phyloP scores from a whole-genome alignment of 192 early-diverging fungal genomes.

The Gamsiella multidivaricata region DNA sequence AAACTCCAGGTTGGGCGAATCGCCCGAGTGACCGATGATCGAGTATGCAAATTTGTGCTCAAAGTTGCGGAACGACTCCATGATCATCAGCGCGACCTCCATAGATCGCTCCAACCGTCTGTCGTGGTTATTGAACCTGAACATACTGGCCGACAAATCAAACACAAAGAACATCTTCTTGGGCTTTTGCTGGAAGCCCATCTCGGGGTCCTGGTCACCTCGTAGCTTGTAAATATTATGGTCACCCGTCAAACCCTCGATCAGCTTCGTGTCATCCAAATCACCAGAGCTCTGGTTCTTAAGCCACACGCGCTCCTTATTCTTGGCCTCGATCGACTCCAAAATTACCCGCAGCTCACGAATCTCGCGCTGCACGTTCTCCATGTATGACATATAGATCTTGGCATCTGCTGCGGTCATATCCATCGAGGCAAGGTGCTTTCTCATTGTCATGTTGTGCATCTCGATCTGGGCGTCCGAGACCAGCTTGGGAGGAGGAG shows the following conservation, averaged over 20 bases:
- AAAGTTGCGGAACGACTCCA: constrained; percentile 79
- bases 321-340: constrained; percentile 80
- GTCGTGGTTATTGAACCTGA: constrained; percentile 72
- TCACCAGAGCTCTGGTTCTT: constrained; percentile 84
- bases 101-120: constrained; percentile 69
- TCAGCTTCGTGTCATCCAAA: constrained; percentile 82
- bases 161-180: constrained; percentile 84
- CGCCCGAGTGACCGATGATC: constrained; percentile 83
- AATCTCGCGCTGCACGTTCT: constrained; percentile 74
- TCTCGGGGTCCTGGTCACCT: constrained; percentile 79
- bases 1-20: constrained; percentile 78
- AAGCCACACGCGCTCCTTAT: constrained; percentile 87
- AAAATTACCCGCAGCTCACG: constrained; percentile 81
- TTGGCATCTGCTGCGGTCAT: constrained; percentile 78
- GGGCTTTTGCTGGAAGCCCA: constrained; percentile 77
- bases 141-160: constrained; percentile 81
- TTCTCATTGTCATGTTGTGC: constrained; percentile 77
- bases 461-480: constrained; percentile 64
- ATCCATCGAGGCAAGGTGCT: constrained; percentile 73
- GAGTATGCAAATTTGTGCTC: constrained; percentile 84
- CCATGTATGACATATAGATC: constrained; percentile 64
- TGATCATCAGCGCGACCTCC: constrained; percentile 74
- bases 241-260: constrained; percentile 82
- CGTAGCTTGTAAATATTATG: constrained; percentile 82
- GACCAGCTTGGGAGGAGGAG: constrained; percentile 50